Conservation (phyloP, 2,329 filamentous ascomycete genomes). For the Atkinsonella hypoxylon region DNA sequence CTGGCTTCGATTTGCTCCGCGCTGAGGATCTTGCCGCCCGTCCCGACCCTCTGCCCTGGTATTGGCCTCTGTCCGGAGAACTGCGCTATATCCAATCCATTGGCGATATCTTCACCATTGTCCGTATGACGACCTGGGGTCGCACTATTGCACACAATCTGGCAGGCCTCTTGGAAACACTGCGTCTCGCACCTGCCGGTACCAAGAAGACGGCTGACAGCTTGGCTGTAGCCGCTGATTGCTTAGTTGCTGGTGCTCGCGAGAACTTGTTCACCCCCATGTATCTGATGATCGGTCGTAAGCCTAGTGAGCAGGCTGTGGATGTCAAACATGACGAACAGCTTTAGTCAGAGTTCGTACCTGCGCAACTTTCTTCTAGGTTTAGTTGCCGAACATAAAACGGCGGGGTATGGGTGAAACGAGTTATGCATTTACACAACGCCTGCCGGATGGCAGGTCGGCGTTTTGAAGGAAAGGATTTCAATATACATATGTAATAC, state of each 20-base stretch:
- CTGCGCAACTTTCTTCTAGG: not conserved
- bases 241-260: slow-evolving; percentile 72
- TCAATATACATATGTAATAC: slow-evolving; percentile 3
- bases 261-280: slow-evolving; percentile 96
- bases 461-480: slow-evolving; percentile 2
- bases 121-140: slow-evolving; percentile 80
- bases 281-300: slow-evolving; percentile 92
- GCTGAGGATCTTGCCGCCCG: slow-evolving; percentile 79
- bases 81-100: slow-evolving; percentile 71
- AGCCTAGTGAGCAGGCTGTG: slow-evolving; percentile 39
- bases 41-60: slow-evolving; percentile 74
- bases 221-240: slow-evolving; percentile 69
- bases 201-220: slow-evolving; percentile 94
- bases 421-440: slow-evolving; percentile 1
- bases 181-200: slow-evolving; percentile 65
- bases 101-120: slow-evolving; percentile 70
- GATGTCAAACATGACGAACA: too few species aligned
- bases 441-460: slow-evolving; percentile 1
- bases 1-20: slow-evolving; percentile 73
- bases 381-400: not conserved
- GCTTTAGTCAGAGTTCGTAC: not conserved
- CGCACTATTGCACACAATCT: slow-evolving; percentile 64
- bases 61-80: slow-evolving; percentile 81
- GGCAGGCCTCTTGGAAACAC: slow-evolving; percentile 61
- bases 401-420: not conserved